These are phyloP conservation scores for Cystobasidium pallidum DNA, from an alignment of 1,284 basidiomycete species.

Conservation along the genomic window DNA sequence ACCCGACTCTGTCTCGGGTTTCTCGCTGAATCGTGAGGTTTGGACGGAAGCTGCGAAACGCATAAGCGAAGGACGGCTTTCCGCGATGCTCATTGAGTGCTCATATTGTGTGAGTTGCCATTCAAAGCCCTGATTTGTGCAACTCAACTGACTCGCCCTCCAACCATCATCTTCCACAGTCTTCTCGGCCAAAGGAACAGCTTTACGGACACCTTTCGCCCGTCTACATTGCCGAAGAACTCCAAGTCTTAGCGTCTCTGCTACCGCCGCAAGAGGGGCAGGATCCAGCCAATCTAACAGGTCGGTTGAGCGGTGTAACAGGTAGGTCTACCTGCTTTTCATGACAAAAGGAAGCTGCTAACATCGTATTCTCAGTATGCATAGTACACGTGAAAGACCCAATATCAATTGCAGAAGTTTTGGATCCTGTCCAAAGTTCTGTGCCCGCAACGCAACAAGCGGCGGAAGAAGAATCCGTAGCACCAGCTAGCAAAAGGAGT, in stretches of 20 bases:
- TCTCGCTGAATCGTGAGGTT: constrained; percentile 65
- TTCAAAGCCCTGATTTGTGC: too few species aligned
- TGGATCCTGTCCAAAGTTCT: not conserved
- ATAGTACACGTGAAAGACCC: constrained; percentile 78
- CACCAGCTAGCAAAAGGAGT: not conserved
- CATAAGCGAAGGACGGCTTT: constrained; percentile 57
- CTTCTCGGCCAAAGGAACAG: constrained; percentile 64
- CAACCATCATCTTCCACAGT: constrained; percentile 45
- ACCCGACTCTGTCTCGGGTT: constrained; percentile 67
- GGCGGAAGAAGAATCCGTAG: not conserved
- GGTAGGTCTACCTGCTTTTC: not conserved
- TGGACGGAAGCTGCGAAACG: constrained; percentile 69
- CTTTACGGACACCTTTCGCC: constrained; percentile 79
- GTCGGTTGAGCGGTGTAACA: constrained; percentile 64
- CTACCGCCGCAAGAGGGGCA: constrained; percentile 49
- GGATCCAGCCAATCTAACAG: constrained; percentile 61
- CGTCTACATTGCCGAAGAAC: constrained; percentile 69
- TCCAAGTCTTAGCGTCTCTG: constrained; percentile 64
- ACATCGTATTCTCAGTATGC: constrained; percentile 59
- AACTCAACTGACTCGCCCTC: not conserved
- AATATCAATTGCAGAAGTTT: constrained; percentile 17
- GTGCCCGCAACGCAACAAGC: not conserved
- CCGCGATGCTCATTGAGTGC: constrained; percentile 78
- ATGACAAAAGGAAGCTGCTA: not conserved
- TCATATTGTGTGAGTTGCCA: constrained; percentile 64